Evolutionary conservation across 768 basidiomycete genomes (phyloP).

Genomic region (Terana coerulea): DNA sequence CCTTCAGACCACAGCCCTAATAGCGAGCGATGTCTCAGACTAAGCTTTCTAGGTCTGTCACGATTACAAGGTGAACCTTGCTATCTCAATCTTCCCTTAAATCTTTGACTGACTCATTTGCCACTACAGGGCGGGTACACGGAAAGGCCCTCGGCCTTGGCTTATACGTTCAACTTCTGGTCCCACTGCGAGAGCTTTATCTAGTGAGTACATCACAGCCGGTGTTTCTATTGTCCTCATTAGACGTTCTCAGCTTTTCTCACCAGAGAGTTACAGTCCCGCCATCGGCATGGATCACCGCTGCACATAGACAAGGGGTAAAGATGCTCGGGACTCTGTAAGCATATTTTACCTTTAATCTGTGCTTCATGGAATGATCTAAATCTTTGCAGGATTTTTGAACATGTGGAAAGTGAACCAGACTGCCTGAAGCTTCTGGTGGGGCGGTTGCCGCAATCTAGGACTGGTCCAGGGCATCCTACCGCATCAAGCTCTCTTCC

Average conservation of each 20-base stretch:
- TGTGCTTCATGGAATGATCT: too few relatives aligned
- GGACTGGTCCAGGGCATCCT: slow-evolving; percentile 43
- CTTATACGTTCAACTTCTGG: slow-evolving; percentile 86
- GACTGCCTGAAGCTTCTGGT: slow-evolving; percentile 65
- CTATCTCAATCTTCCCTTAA: neutral
- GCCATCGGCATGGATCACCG: slow-evolving; percentile 73
- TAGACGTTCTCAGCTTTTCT: slow-evolving; percentile 56
- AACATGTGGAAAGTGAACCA: slow-evolving; percentile 45
- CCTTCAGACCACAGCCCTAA: slow-evolving; percentile 1
- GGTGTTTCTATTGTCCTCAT: neutral
- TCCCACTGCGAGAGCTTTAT: slow-evolving; percentile 62
- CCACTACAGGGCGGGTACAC: slow-evolving; percentile 66
- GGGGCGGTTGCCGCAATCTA: slow-evolving; percentile 46
- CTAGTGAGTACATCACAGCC: too few relatives aligned
- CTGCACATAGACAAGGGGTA: slow-evolving; percentile 76
- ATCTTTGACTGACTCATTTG: neutral
- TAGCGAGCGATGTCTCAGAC: neutral
- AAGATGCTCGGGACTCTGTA: slow-evolving; percentile 79
- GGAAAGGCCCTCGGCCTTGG: slow-evolving; percentile 54
- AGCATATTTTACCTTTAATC: too few relatives aligned
- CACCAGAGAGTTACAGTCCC: slow-evolving; percentile 79
- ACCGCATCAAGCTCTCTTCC: slow-evolving; percentile 34
- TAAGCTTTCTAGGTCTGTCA: slow-evolving; percentile 53
- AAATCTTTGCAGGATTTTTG: slow-evolving; percentile 59
- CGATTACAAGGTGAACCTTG: slow-evolving; percentile 60